Conservation (phyloP, 495 filamentous ascomycete genomes). For the Aspergillus bertholletiae region DNA sequence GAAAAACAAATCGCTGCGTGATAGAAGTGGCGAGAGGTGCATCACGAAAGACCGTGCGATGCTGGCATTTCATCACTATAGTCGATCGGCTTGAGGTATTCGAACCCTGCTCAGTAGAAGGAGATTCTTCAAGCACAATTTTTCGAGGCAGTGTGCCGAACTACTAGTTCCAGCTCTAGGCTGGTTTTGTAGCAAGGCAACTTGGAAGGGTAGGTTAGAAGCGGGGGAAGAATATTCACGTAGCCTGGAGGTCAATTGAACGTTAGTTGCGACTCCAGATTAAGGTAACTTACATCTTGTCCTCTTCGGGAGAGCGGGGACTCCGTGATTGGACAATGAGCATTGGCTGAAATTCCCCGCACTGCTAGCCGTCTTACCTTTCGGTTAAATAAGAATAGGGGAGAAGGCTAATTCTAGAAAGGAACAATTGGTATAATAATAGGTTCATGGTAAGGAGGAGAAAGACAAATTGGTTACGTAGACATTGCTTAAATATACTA, state of each 20-base stretch:
- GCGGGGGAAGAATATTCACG: not conserved
- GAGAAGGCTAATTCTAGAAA: too few relatives aligned
- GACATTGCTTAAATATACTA: too few relatives aligned
- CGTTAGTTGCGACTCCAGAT: too few relatives aligned
- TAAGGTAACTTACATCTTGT: not conserved
- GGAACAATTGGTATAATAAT: too few relatives aligned
- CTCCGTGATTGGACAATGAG: not conserved
- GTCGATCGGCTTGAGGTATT: not conserved
- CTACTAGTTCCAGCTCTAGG: not conserved
- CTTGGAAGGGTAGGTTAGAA: too few relatives aligned
- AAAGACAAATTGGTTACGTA: too few relatives aligned
- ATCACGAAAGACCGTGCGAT: constrained; percentile 12
- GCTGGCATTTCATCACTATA: not conserved
- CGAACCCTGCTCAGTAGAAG: not conserved
- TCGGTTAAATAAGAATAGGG: not conserved
- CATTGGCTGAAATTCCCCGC: not conserved
- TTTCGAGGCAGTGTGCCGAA: not conserved
- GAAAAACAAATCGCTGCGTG: not conserved
- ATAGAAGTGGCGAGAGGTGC: not conserved
- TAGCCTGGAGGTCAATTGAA: not conserved
- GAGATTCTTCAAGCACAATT: not conserved
- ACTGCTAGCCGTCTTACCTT: not conserved
- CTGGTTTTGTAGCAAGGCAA: not conserved
- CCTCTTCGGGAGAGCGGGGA: not conserved
- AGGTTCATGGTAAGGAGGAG: too few relatives aligned